phyloP scores from a whole-genome alignment of 768 basidiomycete species.

The Tulasnella sp. region DNA sequence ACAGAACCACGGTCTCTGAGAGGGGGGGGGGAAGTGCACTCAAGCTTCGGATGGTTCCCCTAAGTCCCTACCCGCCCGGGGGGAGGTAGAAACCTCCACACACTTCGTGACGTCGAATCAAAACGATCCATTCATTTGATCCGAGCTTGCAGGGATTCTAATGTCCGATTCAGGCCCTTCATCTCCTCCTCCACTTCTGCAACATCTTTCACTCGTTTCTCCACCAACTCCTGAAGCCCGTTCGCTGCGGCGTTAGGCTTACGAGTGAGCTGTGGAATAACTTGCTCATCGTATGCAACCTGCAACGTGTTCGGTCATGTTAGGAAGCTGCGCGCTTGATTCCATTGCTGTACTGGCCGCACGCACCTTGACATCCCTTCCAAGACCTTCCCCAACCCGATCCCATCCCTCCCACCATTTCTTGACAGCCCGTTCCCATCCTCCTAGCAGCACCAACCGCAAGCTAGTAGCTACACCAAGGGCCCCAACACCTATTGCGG shows the following conservation, averaged over 20 bases:
- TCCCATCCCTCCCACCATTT: constrained; percentile 66
- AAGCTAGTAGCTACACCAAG: constrained; percentile 49
- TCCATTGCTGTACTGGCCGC: neutral
- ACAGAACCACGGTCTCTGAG: no score
- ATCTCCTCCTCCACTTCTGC: constrained; percentile 4
- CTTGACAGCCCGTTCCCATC: constrained; percentile 64
- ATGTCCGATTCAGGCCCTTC: neutral
- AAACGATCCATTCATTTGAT: neutral
- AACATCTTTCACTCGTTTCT: neutral
- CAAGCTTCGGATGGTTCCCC: no score
- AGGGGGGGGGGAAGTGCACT: no score
- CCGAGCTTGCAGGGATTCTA: neutral
- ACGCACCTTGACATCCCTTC: constrained; percentile 59
- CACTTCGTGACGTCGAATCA: neutral
- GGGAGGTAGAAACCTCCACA: no score
- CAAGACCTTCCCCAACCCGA: constrained; percentile 58
- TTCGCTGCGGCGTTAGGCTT: neutral
- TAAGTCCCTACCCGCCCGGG: neutral
- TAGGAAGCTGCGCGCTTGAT: neutral
- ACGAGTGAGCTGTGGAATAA: neutral
- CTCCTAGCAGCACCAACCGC: constrained; percentile 55
- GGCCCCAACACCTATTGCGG: constrained; percentile 57
- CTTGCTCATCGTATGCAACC: neutral
- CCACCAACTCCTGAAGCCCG: neutral
- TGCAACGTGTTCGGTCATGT: neutral